phyloP scores from a whole-genome alignment of 2,329 filamentous ascomycete species.

The Fusarium sp. region DNA sequence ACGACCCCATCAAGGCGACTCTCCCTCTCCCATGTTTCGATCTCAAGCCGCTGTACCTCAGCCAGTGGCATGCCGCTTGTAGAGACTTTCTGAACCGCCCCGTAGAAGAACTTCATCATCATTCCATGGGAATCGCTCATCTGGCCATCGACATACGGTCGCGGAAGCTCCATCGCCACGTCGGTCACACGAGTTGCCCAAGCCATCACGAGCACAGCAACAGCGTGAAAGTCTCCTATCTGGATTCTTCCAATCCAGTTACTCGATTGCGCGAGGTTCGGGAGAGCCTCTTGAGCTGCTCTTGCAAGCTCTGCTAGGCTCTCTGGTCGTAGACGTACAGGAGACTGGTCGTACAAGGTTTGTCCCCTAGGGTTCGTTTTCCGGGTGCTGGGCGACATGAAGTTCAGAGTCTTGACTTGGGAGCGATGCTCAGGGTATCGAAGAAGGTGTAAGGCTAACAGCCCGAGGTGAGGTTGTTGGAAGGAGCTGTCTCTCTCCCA shows the following conservation, averaged over 20 bases:
- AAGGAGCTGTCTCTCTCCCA: neutral
- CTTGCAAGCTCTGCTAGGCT: neutral
- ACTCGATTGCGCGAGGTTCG: neutral
- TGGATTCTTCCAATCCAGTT: neutral
- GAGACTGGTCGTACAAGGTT: neutral
- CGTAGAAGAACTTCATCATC: neutral
- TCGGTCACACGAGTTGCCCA: neutral
- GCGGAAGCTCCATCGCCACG: neutral
- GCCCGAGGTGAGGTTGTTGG: neutral
- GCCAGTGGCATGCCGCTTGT: neutral
- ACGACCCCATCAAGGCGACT: neutral
- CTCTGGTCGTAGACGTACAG: neutral
- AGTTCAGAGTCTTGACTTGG: neutral
- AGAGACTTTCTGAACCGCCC: neutral
- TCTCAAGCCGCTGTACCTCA: neutral
- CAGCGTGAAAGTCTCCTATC: neutral
- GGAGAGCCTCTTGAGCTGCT: neutral
- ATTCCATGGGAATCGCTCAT: neutral
- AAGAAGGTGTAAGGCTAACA: neutral
- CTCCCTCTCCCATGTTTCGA: neutral
- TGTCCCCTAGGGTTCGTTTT: accelerated
- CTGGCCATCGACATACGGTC: neutral
- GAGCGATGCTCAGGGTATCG: neutral
- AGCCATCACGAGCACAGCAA: neutral
- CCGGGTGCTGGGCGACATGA: neutral